Conservation (phyloP, 2,329 filamentous ascomycete genomes). For the Fusarium neocosmosporiellum region DNA sequence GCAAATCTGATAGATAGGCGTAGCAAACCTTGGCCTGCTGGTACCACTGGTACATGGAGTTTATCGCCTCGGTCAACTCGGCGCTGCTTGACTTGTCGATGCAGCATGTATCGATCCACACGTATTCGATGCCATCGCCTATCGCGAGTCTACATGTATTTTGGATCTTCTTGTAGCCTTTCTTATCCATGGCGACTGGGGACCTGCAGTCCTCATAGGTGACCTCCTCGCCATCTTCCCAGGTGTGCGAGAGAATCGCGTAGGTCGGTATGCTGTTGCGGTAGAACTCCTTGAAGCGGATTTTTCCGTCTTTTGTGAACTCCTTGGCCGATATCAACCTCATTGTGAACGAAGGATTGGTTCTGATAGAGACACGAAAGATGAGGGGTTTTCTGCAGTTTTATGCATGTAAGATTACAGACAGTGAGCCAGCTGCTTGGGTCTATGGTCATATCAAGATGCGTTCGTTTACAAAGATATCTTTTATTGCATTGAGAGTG, state of each 20-base stretch:
- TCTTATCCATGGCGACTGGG: neutral
- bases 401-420: neutral
- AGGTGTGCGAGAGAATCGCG: constrained; percentile 14
- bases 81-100: constrained; percentile 22
- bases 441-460: neutral
- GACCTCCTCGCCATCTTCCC: constrained; percentile 8
- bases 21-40: constrained; percentile 1
- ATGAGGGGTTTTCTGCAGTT: neutral
- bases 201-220: neutral
- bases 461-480: neutral
- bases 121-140: neutral
- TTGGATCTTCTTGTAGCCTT: constrained; percentile 3
- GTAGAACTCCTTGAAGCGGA: neutral
- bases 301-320: neutral
- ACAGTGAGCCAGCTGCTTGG: neutral
- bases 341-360: neutral
- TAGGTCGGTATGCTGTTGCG: neutral
- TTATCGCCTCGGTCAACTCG: constrained; percentile 14
- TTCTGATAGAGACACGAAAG: neutral
- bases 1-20: constrained; percentile 1
- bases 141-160: neutral
- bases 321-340: neutral
- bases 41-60: constrained; percentile 19
- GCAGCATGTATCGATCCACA: constrained; percentile 19
- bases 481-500: too few species aligned